These are phyloP conservation scores for Talaromyces borbonicus DNA, from an alignment of 495 filamentous ascomycete genomes.

Conservation along the genomic window DNA sequence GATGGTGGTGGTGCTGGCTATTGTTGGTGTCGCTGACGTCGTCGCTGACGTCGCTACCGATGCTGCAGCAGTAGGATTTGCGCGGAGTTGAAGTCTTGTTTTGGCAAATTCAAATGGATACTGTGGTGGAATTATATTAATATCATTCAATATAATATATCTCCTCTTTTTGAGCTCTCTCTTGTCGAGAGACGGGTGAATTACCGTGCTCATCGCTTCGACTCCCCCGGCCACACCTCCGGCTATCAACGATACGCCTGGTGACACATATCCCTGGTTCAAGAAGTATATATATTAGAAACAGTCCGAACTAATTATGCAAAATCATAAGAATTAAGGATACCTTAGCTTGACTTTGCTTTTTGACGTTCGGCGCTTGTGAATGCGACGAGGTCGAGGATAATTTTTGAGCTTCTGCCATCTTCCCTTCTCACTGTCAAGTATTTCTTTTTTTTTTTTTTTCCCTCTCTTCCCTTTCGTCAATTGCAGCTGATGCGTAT, in stretches of 20 bases:
- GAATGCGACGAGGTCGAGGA: not conserved
- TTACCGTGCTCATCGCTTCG: conserved; percentile 42
- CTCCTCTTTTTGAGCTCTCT: no score
- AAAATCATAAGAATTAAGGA: not conserved
- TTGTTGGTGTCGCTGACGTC: conserved; percentile 9
- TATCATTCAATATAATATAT: not conserved
- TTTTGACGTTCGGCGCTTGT: not conserved
- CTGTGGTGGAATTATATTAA: no score
- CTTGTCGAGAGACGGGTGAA: not conserved
- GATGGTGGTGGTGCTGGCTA: no score
- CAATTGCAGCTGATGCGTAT: no score
- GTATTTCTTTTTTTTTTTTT: no score
- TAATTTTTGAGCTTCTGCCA: not conserved
- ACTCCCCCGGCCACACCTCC: conserved; percentile 48
- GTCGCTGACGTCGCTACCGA: not conserved
- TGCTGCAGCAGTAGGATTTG: conserved; percentile 29
- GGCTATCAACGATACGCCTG: conserved; percentile 38
- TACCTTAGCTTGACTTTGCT: not conserved
- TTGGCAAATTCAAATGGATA: conserved; percentile 65
- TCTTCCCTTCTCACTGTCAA: no score
- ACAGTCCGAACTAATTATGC: not conserved
- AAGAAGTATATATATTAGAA: not conserved
- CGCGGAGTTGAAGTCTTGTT: conserved; percentile 50
- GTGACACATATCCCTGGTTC: conserved; percentile 14
- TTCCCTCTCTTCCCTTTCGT: no score